A percentile compares a stretch with the other conserved stretches of the same genome.
Conservation (phyloP, 1,139 yeast species). For the Yamadazyma diddensiae region DNA sequence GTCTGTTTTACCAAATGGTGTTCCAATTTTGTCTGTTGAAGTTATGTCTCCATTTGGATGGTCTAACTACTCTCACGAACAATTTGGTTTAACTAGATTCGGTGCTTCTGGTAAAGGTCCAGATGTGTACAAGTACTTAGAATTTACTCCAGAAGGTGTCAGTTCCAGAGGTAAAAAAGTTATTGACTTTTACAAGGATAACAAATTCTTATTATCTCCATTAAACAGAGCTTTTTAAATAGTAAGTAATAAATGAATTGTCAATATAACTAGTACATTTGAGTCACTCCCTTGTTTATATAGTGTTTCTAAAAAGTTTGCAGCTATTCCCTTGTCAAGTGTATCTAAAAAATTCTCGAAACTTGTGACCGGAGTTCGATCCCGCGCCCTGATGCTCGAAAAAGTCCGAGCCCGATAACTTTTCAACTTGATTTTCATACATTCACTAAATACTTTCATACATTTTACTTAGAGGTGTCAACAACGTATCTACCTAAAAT, state of each 20-base stretch:
- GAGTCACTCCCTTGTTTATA: too few relatives aligned
- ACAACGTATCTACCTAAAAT: conserved; percentile 77
- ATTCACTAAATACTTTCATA: too few relatives aligned
- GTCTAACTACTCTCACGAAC: conserved; percentile 95
- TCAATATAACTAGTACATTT: too few relatives aligned
- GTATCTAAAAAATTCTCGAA: too few relatives aligned
- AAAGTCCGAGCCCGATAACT: too few relatives aligned
- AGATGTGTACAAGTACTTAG: conserved; percentile 81
- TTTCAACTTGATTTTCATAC: too few relatives aligned
- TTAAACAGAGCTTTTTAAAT: conserved; percentile 27
- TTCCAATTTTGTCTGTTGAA: conserved; percentile 92
- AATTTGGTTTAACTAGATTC: conserved; percentile 91
- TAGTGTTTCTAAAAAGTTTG: too few relatives aligned
- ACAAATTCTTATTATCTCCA: conserved; percentile 64
- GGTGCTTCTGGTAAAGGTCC: conserved; percentile 96
- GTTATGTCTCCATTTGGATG: conserved; percentile 91
- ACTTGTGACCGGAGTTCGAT: too few relatives aligned
- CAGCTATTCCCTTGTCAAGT: too few relatives aligned
- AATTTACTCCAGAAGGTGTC: conserved; percentile 91
- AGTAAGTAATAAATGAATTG: too few relatives aligned
- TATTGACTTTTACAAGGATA: conserved; percentile 78
- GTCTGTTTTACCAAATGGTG: conserved; percentile 90
- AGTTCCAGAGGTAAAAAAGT: conserved; percentile 83
- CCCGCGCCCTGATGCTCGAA: too few relatives aligned
- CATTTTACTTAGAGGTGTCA: conserved; percentile 61